These are phyloP conservation scores for Crithidia fasciculata DNA, from an alignment of 208 protist species.

Conservation along the genomic window DNA sequence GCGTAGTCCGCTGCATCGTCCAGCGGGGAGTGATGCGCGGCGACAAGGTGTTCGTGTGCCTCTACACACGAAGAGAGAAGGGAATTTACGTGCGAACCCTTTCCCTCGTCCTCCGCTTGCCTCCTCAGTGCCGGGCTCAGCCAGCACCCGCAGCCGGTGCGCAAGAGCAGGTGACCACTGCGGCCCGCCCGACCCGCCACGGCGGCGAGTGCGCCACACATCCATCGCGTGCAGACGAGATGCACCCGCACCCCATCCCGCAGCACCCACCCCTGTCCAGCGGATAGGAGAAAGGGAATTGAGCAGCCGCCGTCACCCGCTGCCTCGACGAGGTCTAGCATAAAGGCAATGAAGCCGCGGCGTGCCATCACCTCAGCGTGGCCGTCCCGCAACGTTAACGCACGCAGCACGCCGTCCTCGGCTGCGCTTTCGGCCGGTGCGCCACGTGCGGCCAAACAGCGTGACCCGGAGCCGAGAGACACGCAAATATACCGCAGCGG, in stretches of 20 bases:
- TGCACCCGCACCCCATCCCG: conserved; percentile 46
- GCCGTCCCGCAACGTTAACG: conserved; percentile 64
- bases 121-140: neutral
- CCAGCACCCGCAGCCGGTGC: conserved; percentile 46
- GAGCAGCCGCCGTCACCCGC: neutral
- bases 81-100: neutral
- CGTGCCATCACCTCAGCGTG: conserved; percentile 90
- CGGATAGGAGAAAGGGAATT: conserved; percentile 7
- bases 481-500: conserved; percentile 66
- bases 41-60: conserved; percentile 44
- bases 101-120: neutral
- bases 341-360: conserved; percentile 72
- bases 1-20: conserved; percentile 39
- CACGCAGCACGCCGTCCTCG: conserved; percentile 4
- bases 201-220: conserved; percentile 71
- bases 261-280: conserved; percentile 37
- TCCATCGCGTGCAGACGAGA: conserved; percentile 75
- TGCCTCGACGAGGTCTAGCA: conserved; percentile 47
- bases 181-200: conserved; percentile 34
- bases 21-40: conserved; percentile 46
- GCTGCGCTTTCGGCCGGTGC: neutral
- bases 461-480: conserved; percentile 77
- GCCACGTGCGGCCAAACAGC: conserved; percentile 56
- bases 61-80: too few relatives aligned
- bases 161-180: conserved; percentile 66